Conservation (phyloP, 1,284 basidiomycete species). For the Ceratobasidium sp. region DNA sequence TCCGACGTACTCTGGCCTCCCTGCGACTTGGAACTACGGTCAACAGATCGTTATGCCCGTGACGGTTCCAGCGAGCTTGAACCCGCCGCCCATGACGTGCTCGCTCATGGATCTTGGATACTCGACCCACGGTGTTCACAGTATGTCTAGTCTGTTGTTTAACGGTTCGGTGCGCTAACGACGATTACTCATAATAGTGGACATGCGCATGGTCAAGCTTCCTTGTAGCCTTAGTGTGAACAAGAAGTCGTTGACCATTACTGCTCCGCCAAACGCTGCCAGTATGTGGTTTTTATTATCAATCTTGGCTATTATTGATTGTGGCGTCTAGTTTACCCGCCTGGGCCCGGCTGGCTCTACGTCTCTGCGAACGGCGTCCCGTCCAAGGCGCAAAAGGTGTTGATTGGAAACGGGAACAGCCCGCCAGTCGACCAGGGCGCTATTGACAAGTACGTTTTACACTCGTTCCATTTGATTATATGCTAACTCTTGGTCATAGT, state of each 20-base stretch:
- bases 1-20: conserved; percentile 63
- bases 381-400: conserved; percentile 61
- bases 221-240: conserved; percentile 55
- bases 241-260: conserved; percentile 62
- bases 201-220: conserved; percentile 80
- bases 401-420: conserved; percentile 61
- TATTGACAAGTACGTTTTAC: conserved; percentile 46
- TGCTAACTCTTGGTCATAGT: conserved; percentile 1
- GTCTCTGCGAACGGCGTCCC: conserved; percentile 64
- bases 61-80: background rate
- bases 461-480: background rate
- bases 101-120: conserved; percentile 82
- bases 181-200: conserved; percentile 56
- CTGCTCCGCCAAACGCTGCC: conserved; percentile 65
- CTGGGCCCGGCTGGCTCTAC: conserved; percentile 61
- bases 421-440: conserved; percentile 51
- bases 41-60: conserved; percentile 58
- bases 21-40: conserved; percentile 65
- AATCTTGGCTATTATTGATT: conserved; percentile 40
- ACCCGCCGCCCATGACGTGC: conserved; percentile 56
- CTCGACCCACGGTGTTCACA: conserved; percentile 82
- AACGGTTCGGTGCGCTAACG: background rate
- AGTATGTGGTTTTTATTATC: background rate
- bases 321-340: conserved; percentile 52
- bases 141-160: conserved; percentile 28